Evolutionary conservation across 2,329 filamentous ascomycete genomes (phyloP).

Genomic region (Pseudocercospora cruenta): DNA sequence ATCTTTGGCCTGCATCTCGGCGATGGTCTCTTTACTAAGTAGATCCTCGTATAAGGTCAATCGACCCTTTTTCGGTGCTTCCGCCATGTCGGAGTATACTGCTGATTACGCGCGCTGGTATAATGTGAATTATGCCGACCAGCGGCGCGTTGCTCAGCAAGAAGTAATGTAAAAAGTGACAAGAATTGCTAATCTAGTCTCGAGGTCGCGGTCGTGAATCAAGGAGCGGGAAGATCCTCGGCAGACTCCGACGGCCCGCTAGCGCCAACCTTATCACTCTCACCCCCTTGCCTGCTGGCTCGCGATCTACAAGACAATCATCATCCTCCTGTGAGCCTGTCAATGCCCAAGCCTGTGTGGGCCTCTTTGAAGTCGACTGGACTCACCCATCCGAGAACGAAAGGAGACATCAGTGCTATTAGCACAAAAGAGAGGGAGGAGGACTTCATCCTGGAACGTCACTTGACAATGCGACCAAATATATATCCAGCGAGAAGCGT

Average conservation of each 20-base stretch:
- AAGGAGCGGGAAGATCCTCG: not conserved
- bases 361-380: not conserved
- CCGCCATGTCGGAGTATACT: constrained; percentile 25
- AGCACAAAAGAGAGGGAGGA: not conserved
- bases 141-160: too few species aligned
- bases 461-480: not conserved
- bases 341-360: not conserved
- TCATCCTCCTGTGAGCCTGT: not conserved
- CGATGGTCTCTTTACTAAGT: constrained; percentile 62
- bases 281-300: too few species aligned
- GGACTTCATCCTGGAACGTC: not conserved
- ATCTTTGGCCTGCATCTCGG: constrained; percentile 64
- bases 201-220: not conserved
- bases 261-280: not conserved
- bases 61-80: constrained; percentile 32
- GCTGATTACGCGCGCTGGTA: not conserved
- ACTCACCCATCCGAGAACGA: constrained; percentile 4
- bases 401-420: not conserved
- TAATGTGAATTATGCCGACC: too few species aligned
- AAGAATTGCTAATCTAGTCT: not conserved
- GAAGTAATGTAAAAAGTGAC: too few species aligned
- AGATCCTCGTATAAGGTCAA: constrained; percentile 71
- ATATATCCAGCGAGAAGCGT: not conserved
- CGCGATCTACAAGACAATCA: too few species aligned
- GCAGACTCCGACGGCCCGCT: not conserved